phyloP scores from a whole-genome alignment of 2,329 filamentous ascomycete species.

The Fusarium palustre region DNA sequence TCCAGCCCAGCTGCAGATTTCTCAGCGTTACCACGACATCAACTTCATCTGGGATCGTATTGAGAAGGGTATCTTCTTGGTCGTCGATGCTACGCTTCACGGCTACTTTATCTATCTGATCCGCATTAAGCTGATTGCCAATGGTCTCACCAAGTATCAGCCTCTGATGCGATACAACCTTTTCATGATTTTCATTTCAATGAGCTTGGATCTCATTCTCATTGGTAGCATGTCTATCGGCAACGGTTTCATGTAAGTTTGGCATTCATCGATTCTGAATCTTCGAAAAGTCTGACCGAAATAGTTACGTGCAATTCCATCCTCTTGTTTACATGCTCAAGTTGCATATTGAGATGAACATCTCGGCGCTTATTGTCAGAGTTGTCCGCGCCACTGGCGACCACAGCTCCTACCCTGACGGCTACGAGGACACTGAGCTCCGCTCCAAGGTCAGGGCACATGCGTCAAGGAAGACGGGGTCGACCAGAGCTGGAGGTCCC shows the following conservation, averaged over 20 bases:
- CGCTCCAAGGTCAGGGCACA: slow-evolving; percentile 24
- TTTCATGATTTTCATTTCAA: slow-evolving; percentile 42
- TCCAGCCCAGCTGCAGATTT: slow-evolving; percentile 34
- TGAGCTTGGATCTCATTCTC: slow-evolving; percentile 44
- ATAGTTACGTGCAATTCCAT: slow-evolving; percentile 44
- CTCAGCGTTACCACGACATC: slow-evolving; percentile 21
- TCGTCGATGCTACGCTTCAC: slow-evolving; percentile 50
- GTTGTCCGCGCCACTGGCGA: slow-evolving; percentile 44
- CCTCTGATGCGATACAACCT: slow-evolving; percentile 54
- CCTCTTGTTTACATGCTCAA: slow-evolving; percentile 46
- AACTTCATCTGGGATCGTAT: slow-evolving; percentile 36
- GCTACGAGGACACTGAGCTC: slow-evolving; percentile 30
- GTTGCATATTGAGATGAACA: slow-evolving; percentile 45
- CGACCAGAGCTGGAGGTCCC: background rate
- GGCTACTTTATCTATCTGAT: slow-evolving; percentile 53
- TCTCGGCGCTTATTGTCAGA: slow-evolving; percentile 39
- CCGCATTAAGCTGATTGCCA: slow-evolving; percentile 56
- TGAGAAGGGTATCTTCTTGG: slow-evolving; percentile 32
- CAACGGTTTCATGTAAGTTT: slow-evolving; percentile 41
- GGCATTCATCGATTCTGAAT: fast-evolving
- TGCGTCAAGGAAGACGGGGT: background rate
- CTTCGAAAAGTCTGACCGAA: background rate
- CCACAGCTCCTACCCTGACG: slow-evolving; percentile 32
- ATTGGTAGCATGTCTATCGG: slow-evolving; percentile 43
- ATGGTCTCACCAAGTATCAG: slow-evolving; percentile 62